Percentiles rank a stretch among this genome's conserved stretches.
These are phyloP conservation scores for Solanum hybrid DNA, from an alignment of 305 asterid species.

Conservation along the genomic window DNA sequence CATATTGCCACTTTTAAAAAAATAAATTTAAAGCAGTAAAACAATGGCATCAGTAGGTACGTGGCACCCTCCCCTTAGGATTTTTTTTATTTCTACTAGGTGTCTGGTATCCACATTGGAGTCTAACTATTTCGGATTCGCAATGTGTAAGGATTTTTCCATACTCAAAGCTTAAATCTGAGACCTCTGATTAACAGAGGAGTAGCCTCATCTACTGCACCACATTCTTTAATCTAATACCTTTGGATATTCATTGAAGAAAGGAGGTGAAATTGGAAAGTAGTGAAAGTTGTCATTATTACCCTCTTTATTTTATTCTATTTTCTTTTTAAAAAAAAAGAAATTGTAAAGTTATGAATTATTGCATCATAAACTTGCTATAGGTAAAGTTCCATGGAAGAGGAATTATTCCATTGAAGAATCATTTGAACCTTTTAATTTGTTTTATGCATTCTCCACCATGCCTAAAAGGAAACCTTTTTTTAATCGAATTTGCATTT, in stretches of 20 bases:
- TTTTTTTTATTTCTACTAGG: too few relatives aligned
- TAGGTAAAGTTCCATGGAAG: neutral
- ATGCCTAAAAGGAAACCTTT: slow-evolving; percentile 16
- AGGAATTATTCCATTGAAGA: slow-evolving; percentile 24
- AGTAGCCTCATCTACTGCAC: too few relatives aligned
- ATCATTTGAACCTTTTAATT: slow-evolving; percentile 13
- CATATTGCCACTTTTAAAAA: neutral
- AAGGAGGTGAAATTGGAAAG: neutral
- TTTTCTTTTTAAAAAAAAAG: neutral
- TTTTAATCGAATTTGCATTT: slow-evolving; percentile 1
- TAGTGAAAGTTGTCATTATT: neutral
- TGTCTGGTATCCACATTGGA: too few relatives aligned
- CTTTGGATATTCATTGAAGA: neutral
- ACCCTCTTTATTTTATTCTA: neutral
- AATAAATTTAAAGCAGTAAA: neutral
- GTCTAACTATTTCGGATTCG: neutral
- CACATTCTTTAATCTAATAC: neutral
- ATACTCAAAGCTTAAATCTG: fast-evolving
- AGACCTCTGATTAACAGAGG: neutral
- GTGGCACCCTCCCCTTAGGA: neutral
- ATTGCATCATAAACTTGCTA: neutral
- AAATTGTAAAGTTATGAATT: neutral
- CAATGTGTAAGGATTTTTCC: too few relatives aligned
- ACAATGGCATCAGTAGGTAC: neutral
- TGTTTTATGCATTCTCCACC: slow-evolving; percentile 43